Conservation (phyloP, 2,329 filamentous ascomycete genomes). For the Rugonectria rugulosa region DNA sequence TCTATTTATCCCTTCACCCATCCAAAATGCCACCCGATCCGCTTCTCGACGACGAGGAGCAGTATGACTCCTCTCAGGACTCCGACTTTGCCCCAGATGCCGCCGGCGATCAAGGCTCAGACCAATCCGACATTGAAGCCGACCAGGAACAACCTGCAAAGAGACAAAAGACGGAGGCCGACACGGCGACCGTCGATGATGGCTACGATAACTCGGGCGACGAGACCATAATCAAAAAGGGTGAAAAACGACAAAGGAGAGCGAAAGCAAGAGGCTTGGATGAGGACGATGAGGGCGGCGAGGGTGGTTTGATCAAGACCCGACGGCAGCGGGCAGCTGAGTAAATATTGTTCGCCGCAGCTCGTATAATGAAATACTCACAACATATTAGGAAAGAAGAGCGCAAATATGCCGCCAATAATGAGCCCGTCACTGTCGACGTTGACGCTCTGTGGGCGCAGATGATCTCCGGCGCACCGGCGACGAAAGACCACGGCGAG, state of each 20-base stretch:
- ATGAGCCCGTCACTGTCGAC: constrained; percentile 71
- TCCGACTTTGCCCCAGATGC: constrained; percentile 75
- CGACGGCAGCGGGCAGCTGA: constrained; percentile 73
- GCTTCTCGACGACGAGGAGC: constrained; percentile 57
- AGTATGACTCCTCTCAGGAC: constrained; percentile 75
- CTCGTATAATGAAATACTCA: constrained; percentile 19
- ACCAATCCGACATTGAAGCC: constrained; percentile 60
- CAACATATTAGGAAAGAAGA: constrained; percentile 59
- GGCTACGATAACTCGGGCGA: constrained; percentile 76
- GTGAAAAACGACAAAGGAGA: constrained; percentile 59
- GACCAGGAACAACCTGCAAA: constrained; percentile 39
- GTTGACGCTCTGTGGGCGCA: constrained; percentile 75
- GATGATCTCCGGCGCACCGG: constrained; percentile 60
- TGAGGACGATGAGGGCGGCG: constrained; percentile 61
- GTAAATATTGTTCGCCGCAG: constrained; percentile 47
- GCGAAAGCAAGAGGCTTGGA: constrained; percentile 49
- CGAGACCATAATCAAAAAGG: constrained; percentile 71
- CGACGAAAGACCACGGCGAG: constrained; percentile 13
- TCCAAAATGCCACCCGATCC: constrained; percentile 53
- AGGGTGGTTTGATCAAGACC: constrained; percentile 74
- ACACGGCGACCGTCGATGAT: constrained; percentile 48
- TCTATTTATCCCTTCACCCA: constrained; percentile 5
- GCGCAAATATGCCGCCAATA: constrained; percentile 58
- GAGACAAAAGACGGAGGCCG: constrained; percentile 32
- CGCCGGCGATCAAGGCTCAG: constrained; percentile 54